A percentile compares a stretch with the other conserved stretches of the same genome.
phyloP scores from a whole-genome alignment of 2,329 filamentous ascomycete species.

The Drechslerella stenobrocha region DNA sequence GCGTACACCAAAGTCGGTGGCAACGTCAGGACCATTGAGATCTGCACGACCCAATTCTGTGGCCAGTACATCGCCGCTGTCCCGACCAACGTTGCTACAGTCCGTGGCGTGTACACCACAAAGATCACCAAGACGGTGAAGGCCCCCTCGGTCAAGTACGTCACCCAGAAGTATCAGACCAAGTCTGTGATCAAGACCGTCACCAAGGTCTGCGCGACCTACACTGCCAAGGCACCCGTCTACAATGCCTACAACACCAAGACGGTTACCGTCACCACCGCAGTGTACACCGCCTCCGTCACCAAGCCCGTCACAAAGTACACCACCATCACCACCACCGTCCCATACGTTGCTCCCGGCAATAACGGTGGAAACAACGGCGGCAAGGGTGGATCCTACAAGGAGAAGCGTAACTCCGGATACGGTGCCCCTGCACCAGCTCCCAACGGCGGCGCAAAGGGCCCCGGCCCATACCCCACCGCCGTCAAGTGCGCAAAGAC shows the following conservation, averaged over 20 bases:
- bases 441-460: too few species aligned
- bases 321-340: constrained; percentile 6
- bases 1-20: constrained; percentile 15
- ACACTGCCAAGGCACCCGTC: constrained; percentile 9
- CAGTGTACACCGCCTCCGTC: constrained; percentile 5
- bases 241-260: constrained; percentile 25
- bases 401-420: constrained; percentile 10
- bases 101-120: constrained; percentile 1
- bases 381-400: too few species aligned
- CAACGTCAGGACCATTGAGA: constrained; percentile 28
- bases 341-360: constrained; percentile 11
- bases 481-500: constrained; percentile 40
- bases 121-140: constrained; percentile 17
- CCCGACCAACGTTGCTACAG: constrained; percentile 10
- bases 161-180: constrained; percentile 21
- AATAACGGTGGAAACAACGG: too few species aligned
- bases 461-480: constrained; percentile 12
- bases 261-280: constrained; percentile 19
- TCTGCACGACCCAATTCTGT: constrained; percentile 34
- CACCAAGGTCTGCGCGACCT: constrained; percentile 26
- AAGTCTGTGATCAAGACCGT: constrained; percentile 21
- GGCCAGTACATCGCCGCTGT: constrained; percentile 3
- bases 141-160: background rate
- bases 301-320: constrained; percentile 4
- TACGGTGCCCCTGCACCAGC: background rate